These are phyloP conservation scores for Russula earlei DNA, from an alignment of 768 basidiomycete genomes.

Conservation along the genomic window DNA sequence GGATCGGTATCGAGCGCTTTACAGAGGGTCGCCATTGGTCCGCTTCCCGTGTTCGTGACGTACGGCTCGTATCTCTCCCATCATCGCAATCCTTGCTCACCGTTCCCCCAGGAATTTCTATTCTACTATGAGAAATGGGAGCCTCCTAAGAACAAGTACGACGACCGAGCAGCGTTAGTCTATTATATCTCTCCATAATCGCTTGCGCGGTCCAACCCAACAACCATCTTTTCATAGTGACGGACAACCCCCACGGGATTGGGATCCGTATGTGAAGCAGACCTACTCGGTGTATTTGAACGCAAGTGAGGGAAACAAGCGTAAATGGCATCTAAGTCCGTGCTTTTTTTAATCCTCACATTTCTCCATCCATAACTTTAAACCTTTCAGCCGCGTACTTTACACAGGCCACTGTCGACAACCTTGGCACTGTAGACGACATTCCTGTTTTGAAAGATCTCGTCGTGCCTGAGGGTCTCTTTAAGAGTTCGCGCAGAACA, in stretches of 20 bases:
- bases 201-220: constrained; percentile 15
- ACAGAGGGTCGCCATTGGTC: constrained; percentile 77
- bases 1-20: constrained; percentile 84
- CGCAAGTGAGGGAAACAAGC: constrained; percentile 6
- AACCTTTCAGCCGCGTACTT: constrained; percentile 64
- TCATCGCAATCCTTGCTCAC: constrained; percentile 8
- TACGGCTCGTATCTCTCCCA: constrained; percentile 15
- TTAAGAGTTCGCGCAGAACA: constrained; percentile 65
- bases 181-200: constrained; percentile 13
- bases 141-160: constrained; percentile 31
- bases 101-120: constrained; percentile 37
- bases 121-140: constrained; percentile 46
- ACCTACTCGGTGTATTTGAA: constrained; percentile 37
- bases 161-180: constrained; percentile 23
- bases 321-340: constrained; percentile 46
- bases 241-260: constrained; percentile 34
- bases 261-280: constrained; percentile 42
- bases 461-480: constrained; percentile 66
- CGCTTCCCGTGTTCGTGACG: constrained; percentile 59
- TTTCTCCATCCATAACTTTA: neutral
- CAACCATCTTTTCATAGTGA: constrained; percentile 23
- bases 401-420: constrained; percentile 65
- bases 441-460: constrained; percentile 58
- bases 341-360: constrained; percentile 1
- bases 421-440: constrained; percentile 60